Base-by-base conservation (phyloP, 352 stramenopile species). In the Phytophthora fragariae region DNA sequence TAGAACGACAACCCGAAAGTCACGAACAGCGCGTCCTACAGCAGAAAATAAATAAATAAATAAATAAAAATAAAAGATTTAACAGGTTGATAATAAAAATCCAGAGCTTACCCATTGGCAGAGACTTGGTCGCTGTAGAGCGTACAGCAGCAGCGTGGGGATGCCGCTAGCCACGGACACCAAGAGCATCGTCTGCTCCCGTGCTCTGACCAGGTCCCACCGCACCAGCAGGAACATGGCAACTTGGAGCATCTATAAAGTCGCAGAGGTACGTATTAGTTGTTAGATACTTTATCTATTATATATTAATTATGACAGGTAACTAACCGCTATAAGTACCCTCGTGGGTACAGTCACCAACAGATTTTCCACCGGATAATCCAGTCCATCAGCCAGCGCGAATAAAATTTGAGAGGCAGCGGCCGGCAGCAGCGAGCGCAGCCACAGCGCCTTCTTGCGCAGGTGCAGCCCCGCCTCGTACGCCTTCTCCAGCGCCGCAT, bases 1-100 rank as follows among this genome's bases (percentile, higher is more conserved):
- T 94, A 95, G 73, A 95, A 95, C 33, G 86, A 93, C 27, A 95
- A 73, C 0, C 89, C 89, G 75, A 94, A 95, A 29, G 92, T 89
- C 59, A 95, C 80, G 54, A 94, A 95, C 39, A 95, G 71, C 15
- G 86, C 86, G 69, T 95, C 89, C 88, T 95, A 60, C 19, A 65
- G 5, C 1, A 27, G 3, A 65, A 35, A 10, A 55, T 2, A 61
- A 12, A 29, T 55, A 58, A 6, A 46, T n/a, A 49, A 60, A 9
- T 9, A 31, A 33, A n/a, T 8, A 15, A 68, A 62, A 53, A 15
- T 37, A 27, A 55, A 52, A 21, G 35, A 47, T 58, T 65, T 27
- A 1, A 27, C 24, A 27, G 24, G 24, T 27, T 27, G 24, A 61
- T 19, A 7, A 56, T 39, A 14, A 44, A 17, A 44, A 44, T 14